Evolutionary conservation across 768 basidiomycete genomes (phyloP).

Genomic region (Pleurotus tuoliensis): DNA sequence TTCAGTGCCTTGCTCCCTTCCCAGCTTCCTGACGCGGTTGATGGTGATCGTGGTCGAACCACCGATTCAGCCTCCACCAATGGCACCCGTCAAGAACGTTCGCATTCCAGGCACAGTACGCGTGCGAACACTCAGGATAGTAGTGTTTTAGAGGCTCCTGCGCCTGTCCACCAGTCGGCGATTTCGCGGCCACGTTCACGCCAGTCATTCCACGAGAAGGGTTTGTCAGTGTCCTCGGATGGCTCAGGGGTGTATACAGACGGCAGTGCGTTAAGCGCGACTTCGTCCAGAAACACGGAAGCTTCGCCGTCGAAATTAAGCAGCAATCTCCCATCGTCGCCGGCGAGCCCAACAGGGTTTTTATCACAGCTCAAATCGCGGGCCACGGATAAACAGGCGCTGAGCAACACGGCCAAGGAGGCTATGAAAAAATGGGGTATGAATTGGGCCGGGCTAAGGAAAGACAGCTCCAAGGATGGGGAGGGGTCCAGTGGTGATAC

Average conservation of each 20-base stretch:
- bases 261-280: slow-evolving; percentile 2
- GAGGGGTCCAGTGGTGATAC: slow-evolving; percentile 11
- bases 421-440: slow-evolving; percentile 91
- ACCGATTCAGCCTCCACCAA: not conserved
- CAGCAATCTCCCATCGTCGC: slow-evolving; percentile 28
- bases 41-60: not conserved
- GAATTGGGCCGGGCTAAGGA: slow-evolving; percentile 68
- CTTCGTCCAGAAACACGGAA: slow-evolving; percentile 1
- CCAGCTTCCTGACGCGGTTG: slow-evolving; percentile 13
- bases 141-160: slow-evolving; percentile 18
- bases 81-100: slow-evolving; percentile 5
- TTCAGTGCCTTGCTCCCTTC: slow-evolving; percentile 18
- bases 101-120: not conserved
- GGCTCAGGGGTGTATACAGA: slow-evolving; percentile 3
- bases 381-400: slow-evolving; percentile 77
- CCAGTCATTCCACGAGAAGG: slow-evolving; percentile 4
- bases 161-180: not conserved
- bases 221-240: not conserved
- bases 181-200: not conserved
- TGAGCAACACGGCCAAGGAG: slow-evolving; percentile 83
- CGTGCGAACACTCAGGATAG: slow-evolving; percentile 1
- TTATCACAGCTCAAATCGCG: slow-evolving; percentile 77
- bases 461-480: slow-evolving; percentile 35
- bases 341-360: slow-evolving; percentile 53
- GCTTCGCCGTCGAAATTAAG: not conserved